Conservation (phyloP, 1,284 basidiomycete genomes). For the Heterobasidion annosum region DNA sequence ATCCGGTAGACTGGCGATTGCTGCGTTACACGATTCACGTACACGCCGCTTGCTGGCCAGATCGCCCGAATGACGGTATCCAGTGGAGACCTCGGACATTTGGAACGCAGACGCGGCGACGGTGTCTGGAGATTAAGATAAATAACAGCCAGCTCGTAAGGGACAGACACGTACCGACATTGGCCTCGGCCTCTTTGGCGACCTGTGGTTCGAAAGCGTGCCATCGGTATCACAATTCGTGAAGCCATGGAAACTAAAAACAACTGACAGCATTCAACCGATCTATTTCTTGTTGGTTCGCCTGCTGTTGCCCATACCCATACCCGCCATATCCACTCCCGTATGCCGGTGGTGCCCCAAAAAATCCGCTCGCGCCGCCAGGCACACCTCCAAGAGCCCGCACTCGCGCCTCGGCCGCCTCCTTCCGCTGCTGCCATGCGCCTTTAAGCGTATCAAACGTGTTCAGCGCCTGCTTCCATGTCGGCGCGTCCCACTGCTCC, state of each 20-base stretch:
- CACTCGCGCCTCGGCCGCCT: slow-evolving; percentile 20
- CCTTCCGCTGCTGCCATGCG: slow-evolving; percentile 23
- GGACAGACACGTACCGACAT: slow-evolving; percentile 19
- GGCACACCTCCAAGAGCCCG: slow-evolving; percentile 13
- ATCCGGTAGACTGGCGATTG: slow-evolving; percentile 25
- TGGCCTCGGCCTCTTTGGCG: slow-evolving; percentile 22
- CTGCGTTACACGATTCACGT: slow-evolving; percentile 29
- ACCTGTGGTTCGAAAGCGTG: slow-evolving; percentile 14
- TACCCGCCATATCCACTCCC: slow-evolving; percentile 15
- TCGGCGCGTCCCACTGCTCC: slow-evolving; percentile 25
- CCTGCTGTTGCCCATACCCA: slow-evolving; percentile 16
- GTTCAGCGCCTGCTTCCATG: slow-evolving; percentile 29
- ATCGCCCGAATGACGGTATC: slow-evolving; percentile 30
- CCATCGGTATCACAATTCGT: background rate
- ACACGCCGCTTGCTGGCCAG: slow-evolving; percentile 28
- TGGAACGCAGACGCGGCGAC: slow-evolving; percentile 27
- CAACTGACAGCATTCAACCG: slow-evolving; percentile 21
- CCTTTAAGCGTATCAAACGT: slow-evolving; percentile 23
- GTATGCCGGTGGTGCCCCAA: slow-evolving; percentile 16
- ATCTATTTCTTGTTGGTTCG: slow-evolving; percentile 20
- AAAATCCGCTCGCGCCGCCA: slow-evolving; percentile 16
- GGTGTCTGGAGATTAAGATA: slow-evolving; percentile 15
- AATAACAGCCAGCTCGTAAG: too few species aligned
- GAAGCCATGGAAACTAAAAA: too few species aligned
- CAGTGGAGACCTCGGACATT: slow-evolving; percentile 25